Evolutionary conservation across 352 stramenopile species (phyloP).

Genomic region (Phytophthora litchii): DNA sequence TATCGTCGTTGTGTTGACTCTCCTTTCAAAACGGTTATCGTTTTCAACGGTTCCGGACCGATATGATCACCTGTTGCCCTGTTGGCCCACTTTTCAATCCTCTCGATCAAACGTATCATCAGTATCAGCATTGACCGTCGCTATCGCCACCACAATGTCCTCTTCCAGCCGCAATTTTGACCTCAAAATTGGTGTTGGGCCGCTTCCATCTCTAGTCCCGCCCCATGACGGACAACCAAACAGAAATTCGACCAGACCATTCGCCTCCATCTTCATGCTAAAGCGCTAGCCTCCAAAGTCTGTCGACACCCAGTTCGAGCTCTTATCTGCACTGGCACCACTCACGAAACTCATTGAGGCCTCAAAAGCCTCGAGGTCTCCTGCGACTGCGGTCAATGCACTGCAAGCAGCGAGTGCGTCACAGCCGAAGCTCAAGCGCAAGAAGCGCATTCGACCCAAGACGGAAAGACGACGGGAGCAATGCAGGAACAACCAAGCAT

Average conservation of each 20-base stretch:
- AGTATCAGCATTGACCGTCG: not conserved
- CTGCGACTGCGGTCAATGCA: not conserved
- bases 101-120: not conserved
- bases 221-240: constrained; percentile 9
- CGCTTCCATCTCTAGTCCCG: constrained; percentile 5
- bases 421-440: constrained; percentile 29
- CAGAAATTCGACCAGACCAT: not conserved
- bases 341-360: constrained; percentile 23
- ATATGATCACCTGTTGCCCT: constrained; percentile 5
- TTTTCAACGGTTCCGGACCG: no score
- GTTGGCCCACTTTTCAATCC: constrained; percentile 11
- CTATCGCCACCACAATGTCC: not conserved
- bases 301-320: not conserved
- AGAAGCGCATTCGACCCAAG: constrained; percentile 41
- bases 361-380: constrained; percentile 1
- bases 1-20: no score
- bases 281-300: not conserved
- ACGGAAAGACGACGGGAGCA: constrained; percentile 46
- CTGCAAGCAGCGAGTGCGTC: not conserved
- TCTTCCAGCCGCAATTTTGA: constrained; percentile 1
- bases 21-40: no score
- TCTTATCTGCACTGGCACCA: constrained; percentile 11
- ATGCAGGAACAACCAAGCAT: constrained; percentile 49
- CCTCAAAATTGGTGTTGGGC: not conserved
- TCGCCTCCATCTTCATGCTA: constrained; percentile 10